Conservation (phyloP, 2,329 filamentous ascomycete species). For the Cladophialophora immunda region DNA sequence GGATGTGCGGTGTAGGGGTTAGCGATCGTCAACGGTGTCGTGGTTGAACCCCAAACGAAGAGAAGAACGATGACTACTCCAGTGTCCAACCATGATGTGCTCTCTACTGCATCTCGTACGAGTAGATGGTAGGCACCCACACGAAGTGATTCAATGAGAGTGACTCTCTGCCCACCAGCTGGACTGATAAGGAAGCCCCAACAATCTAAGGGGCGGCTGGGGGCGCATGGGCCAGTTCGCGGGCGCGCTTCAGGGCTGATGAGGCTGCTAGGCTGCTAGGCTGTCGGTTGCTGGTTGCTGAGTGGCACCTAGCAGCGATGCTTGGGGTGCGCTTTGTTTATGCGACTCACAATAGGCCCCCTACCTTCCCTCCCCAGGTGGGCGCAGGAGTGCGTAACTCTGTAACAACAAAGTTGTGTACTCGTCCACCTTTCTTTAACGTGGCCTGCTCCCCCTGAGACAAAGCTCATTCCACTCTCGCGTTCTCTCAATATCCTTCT, state of each 20-base stretch:
- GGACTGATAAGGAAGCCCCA: neutral
- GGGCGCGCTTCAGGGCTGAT: neutral
- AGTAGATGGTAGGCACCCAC: neutral
- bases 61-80: neutral
- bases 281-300: constrained; percentile 13
- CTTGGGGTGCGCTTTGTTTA: constrained; percentile 16
- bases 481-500: neutral
- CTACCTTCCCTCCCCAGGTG: neutral
- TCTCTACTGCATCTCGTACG: too few relatives aligned
- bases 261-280: neutral
- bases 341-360: constrained; percentile 8
- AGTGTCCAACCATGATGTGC: neutral
- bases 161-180: neutral
- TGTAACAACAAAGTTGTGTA: constrained; percentile 12
- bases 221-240: neutral
- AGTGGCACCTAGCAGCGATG: constrained; percentile 5
- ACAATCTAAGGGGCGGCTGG: neutral
- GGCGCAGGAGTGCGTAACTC: neutral
- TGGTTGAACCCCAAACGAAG: neutral
- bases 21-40: constrained; percentile 2
- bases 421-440: constrained; percentile 6
- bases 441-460: neutral
- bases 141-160: neutral
- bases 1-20: constrained; percentile 7
- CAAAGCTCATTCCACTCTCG: constrained; percentile 3